Conservation (phyloP, 768 basidiomycete genomes). For the Termitomyces sp. region DNA sequence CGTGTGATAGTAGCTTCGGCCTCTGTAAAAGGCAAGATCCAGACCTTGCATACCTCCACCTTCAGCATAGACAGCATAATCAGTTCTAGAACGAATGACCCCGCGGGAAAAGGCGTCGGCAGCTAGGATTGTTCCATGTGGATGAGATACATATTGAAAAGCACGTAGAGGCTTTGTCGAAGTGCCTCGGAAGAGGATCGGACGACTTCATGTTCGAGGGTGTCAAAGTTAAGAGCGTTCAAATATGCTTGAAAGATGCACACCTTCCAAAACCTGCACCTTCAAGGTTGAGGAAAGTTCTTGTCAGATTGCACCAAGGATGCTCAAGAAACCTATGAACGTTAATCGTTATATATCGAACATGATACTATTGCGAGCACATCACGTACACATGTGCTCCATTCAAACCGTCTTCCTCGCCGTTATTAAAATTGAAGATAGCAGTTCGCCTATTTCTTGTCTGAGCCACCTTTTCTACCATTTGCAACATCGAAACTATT, state of each 20-base stretch:
- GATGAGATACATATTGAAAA: conserved; percentile 52
- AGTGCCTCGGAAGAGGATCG: conserved; percentile 71
- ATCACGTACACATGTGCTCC: conserved; percentile 57
- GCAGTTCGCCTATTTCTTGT: conserved; percentile 40
- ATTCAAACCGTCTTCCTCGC: conserved; percentile 72
- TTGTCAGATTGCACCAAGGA: conserved; percentile 63
- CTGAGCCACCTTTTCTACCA: conserved; percentile 45
- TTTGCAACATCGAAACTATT: conserved; percentile 18
- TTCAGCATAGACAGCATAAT: conserved; percentile 59
- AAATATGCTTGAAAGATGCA: neutral
- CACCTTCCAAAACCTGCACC: conserved; percentile 80
- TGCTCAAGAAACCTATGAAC: conserved; percentile 58
- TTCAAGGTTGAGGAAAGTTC: conserved; percentile 77
- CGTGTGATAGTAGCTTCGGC: conserved; percentile 74
- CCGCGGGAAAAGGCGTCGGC: conserved; percentile 66
- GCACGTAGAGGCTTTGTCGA: conserved; percentile 50
- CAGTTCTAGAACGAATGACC: conserved; percentile 64
- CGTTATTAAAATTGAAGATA: conserved; percentile 83
- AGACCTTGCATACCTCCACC: conserved; percentile 49
- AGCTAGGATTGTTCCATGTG: conserved; percentile 67
- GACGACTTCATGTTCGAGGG: conserved; percentile 41
- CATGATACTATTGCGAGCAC: neutral
- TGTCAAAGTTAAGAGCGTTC: neutral
- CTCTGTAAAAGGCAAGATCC: conserved; percentile 76
- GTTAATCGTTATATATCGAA: neutral